Evolutionary conservation across 345 rosid species (phyloP).

Genomic region (Boechera retrofracta): DNA sequence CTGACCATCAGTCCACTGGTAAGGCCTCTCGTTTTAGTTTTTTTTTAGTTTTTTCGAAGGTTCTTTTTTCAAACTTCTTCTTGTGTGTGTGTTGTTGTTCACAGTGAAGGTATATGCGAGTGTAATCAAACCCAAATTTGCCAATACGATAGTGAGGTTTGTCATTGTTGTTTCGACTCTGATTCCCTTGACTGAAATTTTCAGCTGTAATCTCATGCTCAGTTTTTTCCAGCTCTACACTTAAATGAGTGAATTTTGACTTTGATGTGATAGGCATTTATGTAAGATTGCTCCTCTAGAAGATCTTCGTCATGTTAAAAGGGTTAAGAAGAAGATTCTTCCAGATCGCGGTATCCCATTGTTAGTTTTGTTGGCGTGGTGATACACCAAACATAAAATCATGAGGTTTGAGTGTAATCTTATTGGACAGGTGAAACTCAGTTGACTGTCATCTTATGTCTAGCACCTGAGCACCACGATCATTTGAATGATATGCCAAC

Average conservation of each 20-base stretch:
- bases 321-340: slow-evolving; percentile 58
- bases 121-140: slow-evolving; percentile 63
- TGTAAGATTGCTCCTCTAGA: slow-evolving; percentile 70
- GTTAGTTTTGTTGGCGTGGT: background rate
- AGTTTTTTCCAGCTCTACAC: background rate
- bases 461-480: slow-evolving; percentile 51
- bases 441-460: slow-evolving; percentile 70
- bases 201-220: background rate
- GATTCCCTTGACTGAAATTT: background rate
- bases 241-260: slow-evolving; percentile 19
- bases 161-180: slow-evolving; percentile 8
- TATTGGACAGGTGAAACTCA: slow-evolving; percentile 61
- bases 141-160: slow-evolving; percentile 73
- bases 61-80: background rate
- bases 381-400: background rate
- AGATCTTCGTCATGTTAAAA: slow-evolving; percentile 76
- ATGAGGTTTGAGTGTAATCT: slow-evolving; percentile 34
- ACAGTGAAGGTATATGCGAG: slow-evolving; percentile 74
- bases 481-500: slow-evolving; percentile 48
- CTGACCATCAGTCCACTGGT: slow-evolving; percentile 66
- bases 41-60: background rate
- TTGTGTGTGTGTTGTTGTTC: background rate
- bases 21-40: background rate
- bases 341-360: slow-evolving; percentile 44
- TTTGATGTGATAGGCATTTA: slow-evolving; percentile 53